phyloP scores from a whole-genome alignment of 2,329 filamentous ascomycete genomes.

The Orbilia quercus region DNA sequence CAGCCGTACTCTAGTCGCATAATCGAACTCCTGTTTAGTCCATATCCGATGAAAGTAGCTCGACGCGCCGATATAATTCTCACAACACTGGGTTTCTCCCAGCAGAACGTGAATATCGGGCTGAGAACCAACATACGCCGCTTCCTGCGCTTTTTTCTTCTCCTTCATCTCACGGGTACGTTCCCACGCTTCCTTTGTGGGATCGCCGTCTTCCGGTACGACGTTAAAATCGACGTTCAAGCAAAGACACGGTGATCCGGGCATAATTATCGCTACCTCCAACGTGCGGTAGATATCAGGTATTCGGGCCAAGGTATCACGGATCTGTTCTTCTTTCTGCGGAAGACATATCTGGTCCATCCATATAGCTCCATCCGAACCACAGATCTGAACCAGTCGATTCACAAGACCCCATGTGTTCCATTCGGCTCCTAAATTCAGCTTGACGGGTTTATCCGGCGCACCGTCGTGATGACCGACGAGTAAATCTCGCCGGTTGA shows the following conservation, averaged over 20 bases:
- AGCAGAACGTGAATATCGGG: not conserved
- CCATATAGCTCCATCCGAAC: conserved; percentile 11
- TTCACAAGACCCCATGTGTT: conserved; percentile 2
- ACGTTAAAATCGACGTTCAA: conserved; percentile 2
- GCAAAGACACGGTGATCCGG: conserved; percentile 1
- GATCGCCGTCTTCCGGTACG: not conserved
- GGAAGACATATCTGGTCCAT: conserved; percentile 23
- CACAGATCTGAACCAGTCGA: conserved; percentile 9
- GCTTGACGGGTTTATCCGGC: not conserved
- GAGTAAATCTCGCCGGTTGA: conserved; percentile 4
- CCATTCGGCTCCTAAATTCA: conserved; percentile 14
- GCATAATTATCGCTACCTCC: conserved; percentile 13
- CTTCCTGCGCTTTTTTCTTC: not conserved
- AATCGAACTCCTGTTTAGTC: conserved; percentile 13
- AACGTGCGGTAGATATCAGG: conserved; percentile 14
- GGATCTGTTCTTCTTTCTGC: conserved; percentile 21
- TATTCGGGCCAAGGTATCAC: conserved; percentile 1
- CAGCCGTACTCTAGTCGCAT: conserved; percentile 1
- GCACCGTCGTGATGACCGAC: conserved; percentile 9
- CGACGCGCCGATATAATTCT: conserved; percentile 6
- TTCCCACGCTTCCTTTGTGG: not conserved
- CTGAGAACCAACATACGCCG: not conserved
- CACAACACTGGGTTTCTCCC: conserved; percentile 2
- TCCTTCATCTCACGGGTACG: not conserved
- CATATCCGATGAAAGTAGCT: conserved; percentile 15